Evolutionary conservation across 169 alveolate genomes (phyloP).

Genomic region (Plasmodium inui): DNA sequence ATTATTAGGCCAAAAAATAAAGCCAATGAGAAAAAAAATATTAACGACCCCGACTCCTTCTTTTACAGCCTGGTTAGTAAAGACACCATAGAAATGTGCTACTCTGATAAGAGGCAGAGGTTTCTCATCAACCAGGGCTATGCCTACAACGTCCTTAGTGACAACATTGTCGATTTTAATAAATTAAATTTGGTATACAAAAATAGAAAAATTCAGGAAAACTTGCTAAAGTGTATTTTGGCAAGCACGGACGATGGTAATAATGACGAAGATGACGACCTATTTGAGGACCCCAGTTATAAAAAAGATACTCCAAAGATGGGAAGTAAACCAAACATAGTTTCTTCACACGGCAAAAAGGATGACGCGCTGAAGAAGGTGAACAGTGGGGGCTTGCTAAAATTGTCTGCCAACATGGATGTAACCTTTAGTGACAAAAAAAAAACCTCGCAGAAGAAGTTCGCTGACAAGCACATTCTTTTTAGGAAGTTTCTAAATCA

Average conservation of each 20-base stretch:
- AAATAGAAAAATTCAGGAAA: constrained; percentile 81
- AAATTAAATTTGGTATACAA: constrained; percentile 78
- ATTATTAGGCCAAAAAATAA: constrained; percentile 97
- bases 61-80: constrained; percentile 97
- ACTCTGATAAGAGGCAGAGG: constrained; percentile 97
- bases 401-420: constrained; percentile 72
- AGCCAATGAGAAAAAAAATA: constrained; percentile 85
- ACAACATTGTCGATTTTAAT: constrained; percentile 81
- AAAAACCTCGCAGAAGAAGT: constrained; percentile 67
- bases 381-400: constrained; percentile 75
- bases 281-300: constrained; percentile 66
- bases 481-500: constrained; percentile 67
- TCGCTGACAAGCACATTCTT: constrained; percentile 70
- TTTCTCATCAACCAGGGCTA: constrained; percentile 96
- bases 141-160: constrained; percentile 86
- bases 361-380: constrained; percentile 47
- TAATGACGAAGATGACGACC: constrained; percentile 83
- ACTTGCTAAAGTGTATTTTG: constrained; percentile 80
- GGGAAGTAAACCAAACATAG: background rate
- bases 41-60: constrained; percentile 92
- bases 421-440: constrained; percentile 61
- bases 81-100: constrained; percentile 97
- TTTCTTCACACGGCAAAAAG: constrained; percentile 1
- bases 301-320: constrained; percentile 30
- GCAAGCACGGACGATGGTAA: constrained; percentile 81